Evolutionary conservation across 768 basidiomycete species (phyloP).

Genomic region (Mycena crocata): DNA sequence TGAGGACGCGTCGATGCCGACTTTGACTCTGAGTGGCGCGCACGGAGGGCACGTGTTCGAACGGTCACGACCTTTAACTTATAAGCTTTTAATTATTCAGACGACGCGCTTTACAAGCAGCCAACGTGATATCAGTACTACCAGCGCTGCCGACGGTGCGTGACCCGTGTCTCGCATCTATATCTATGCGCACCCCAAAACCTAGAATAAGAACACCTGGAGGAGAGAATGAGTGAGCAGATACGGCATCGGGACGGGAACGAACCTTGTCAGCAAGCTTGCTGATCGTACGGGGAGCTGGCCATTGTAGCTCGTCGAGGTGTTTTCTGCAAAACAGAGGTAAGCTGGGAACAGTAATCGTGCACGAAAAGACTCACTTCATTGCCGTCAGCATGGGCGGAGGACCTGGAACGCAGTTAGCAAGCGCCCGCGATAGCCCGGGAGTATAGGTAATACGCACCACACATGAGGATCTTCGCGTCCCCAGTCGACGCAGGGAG

Average conservation of each 20-base stretch:
- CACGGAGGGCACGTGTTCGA: background rate
- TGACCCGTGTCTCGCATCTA: no score
- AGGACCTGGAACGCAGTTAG: slow-evolving; percentile 58
- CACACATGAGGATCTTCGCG: slow-evolving; percentile 91
- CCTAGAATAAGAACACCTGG: slow-evolving; percentile 32
- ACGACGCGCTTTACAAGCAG: background rate
- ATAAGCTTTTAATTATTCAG: no score
- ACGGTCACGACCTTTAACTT: background rate
- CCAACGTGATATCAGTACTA: background rate
- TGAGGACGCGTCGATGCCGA: no score
- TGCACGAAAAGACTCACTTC: slow-evolving; percentile 52
- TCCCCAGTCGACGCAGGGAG: slow-evolving; percentile 75
- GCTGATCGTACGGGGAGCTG: slow-evolving; percentile 89
- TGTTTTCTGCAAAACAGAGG: slow-evolving; percentile 73
- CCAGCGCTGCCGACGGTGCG: no score
- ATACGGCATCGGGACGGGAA: slow-evolving; percentile 11
- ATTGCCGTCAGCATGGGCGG: slow-evolving; percentile 67
- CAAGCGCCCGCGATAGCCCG: slow-evolving; percentile 1
- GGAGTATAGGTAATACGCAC: slow-evolving; percentile 47
- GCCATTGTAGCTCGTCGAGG: slow-evolving; percentile 88
- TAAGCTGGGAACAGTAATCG: slow-evolving; percentile 17
- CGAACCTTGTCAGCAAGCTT: slow-evolving; percentile 90
- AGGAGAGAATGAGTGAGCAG: background rate
- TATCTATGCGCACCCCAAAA: background rate
- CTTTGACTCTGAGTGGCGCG: no score